phyloP scores from a whole-genome alignment of 805 yeast species.

The Wickerhamiella domercqiae region DNA sequence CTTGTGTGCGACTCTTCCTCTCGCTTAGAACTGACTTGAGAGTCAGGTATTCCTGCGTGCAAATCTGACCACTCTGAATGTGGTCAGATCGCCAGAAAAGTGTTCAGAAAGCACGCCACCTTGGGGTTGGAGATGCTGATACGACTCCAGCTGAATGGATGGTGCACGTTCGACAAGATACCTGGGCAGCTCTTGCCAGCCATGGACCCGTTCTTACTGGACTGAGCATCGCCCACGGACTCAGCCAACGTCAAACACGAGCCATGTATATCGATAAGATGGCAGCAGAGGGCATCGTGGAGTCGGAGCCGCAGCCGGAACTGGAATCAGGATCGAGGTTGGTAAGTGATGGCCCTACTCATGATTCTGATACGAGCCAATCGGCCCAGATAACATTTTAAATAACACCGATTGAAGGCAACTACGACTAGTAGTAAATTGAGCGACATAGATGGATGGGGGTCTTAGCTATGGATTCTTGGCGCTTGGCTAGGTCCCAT shows the following conservation, averaged over 20 bases:
- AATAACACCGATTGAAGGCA: background rate
- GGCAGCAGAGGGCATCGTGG: background rate
- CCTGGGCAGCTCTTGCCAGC: constrained; percentile 12
- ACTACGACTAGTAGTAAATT: background rate
- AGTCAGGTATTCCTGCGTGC: too few relatives aligned
- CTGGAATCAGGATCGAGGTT: too few relatives aligned
- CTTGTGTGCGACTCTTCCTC: too few relatives aligned
- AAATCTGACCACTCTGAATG: too few relatives aligned
- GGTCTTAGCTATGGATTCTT: constrained; percentile 17
- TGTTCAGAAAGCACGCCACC: constrained; percentile 6
- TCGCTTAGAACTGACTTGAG: too few relatives aligned
- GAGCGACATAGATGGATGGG: constrained; percentile 1
- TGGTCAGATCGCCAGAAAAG: too few relatives aligned
- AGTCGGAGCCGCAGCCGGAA: background rate
- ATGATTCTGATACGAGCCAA: too few relatives aligned
- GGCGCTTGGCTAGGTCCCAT: constrained; percentile 31
- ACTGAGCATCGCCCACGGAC: constrained; percentile 9
- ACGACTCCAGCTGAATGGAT: constrained; percentile 13
- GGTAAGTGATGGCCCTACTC: too few relatives aligned
- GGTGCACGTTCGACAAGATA: constrained; percentile 8
- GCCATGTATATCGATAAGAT: constrained; percentile 13
- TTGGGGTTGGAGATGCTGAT: constrained; percentile 12
- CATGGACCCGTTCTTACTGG: constrained; percentile 12
- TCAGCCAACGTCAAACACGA: constrained; percentile 7
- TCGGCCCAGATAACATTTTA: too few relatives aligned